Evolutionary conservation across 345 rosid species (phyloP).

Genomic region (Brassica cretica): DNA sequence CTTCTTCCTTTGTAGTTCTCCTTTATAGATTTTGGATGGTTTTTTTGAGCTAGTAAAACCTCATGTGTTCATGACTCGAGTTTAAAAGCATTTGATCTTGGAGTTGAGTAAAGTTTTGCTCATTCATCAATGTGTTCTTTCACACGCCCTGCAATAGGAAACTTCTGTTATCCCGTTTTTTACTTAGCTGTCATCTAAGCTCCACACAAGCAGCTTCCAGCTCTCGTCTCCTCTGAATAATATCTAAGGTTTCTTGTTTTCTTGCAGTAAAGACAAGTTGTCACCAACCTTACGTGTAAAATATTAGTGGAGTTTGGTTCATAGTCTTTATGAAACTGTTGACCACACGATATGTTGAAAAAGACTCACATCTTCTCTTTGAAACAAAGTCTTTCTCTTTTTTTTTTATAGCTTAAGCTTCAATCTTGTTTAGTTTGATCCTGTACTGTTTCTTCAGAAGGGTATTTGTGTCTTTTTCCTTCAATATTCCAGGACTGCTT

Average conservation of each 20-base stretch:
- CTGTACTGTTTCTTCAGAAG: slow-evolving; percentile 31
- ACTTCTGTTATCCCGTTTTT: background rate
- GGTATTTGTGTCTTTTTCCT: slow-evolving; percentile 39
- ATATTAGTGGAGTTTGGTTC: slow-evolving; percentile 52
- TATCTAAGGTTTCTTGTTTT: background rate
- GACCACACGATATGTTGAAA: slow-evolving; percentile 60
- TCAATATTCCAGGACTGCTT: background rate
- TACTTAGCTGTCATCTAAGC: background rate
- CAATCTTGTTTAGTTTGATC: background rate
- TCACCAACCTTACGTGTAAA: slow-evolving; percentile 34
- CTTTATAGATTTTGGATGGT: background rate
- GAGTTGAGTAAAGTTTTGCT: background rate
- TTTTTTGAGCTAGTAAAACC: slow-evolving; percentile 8
- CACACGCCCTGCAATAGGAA: background rate
- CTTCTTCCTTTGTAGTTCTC: background rate
- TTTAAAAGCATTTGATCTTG: background rate
- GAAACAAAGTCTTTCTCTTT: slow-evolving; percentile 58
- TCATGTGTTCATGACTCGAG: background rate
- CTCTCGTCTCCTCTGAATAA: background rate
- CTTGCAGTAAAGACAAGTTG: slow-evolving; percentile 24
- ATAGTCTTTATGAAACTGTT: slow-evolving; percentile 43
- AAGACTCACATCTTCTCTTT: slow-evolving; percentile 80
- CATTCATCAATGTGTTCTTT: background rate
- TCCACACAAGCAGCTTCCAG: background rate
- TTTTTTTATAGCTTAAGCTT: slow-evolving; percentile 23